Conservation (phyloP, 495 filamentous ascomycete species). For the Acidomyces sp. region DNA sequence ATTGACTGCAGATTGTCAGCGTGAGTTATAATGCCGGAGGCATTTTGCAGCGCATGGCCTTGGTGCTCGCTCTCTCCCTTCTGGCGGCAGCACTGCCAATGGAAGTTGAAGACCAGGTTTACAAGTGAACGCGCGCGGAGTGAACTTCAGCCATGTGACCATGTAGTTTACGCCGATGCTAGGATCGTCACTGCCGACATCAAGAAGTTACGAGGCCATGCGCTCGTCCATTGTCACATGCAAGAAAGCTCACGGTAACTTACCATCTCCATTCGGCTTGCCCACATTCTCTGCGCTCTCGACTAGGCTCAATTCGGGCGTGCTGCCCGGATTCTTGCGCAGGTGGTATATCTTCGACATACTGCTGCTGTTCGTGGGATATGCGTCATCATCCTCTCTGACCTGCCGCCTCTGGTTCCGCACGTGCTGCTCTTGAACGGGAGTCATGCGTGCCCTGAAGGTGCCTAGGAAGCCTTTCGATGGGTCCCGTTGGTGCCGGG, state of each 20-base stretch:
- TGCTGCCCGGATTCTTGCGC: conserved; percentile 24
- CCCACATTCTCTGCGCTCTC: conserved; percentile 15
- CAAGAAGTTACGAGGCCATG: no score
- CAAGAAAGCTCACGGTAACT: conserved; percentile 11
- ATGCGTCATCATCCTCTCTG: conserved; percentile 11
- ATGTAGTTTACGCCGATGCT: no score
- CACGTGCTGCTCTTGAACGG: conserved; percentile 1
- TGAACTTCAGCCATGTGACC: no score
- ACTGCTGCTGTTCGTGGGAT: conserved; percentile 12
- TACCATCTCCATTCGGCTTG: conserved; percentile 8
- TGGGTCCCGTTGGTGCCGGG: conserved; percentile 6
- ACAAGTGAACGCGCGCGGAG: no score
- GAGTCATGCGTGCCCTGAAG: neutral
- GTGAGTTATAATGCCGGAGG: no score
- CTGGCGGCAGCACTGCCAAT: no score
- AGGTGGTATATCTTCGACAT: conserved; percentile 24
- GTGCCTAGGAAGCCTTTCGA: conserved; percentile 8
- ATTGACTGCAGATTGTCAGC: conserved; percentile 10
- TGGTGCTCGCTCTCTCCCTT: no score
- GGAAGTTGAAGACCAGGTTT: no score
- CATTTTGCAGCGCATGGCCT: no score
- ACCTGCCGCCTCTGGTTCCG: conserved; percentile 2
- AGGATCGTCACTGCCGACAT: no score
- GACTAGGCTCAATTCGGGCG: conserved; percentile 26
- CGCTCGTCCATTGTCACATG: no score